phyloP scores from a whole-genome alignment of 139 green algal genomes.

The Limnomonas spitsbergensis region DNA sequence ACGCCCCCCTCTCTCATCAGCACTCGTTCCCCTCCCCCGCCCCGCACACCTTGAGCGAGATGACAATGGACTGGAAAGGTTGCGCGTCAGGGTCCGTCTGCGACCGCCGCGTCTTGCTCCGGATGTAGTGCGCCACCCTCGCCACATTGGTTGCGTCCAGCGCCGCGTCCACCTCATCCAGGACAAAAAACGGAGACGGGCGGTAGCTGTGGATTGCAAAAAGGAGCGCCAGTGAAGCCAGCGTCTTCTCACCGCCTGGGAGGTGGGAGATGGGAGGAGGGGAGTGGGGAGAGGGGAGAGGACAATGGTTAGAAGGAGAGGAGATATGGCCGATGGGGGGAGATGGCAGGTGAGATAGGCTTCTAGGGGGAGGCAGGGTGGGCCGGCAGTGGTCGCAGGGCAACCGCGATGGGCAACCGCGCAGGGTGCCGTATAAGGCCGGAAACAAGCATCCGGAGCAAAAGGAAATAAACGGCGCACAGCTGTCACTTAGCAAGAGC shows the following conservation, averaged over 20 bases:
- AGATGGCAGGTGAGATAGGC: too few relatives aligned
- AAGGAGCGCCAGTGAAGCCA: conserved; percentile 93
- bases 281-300: background rate
- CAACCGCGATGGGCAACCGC: too few relatives aligned
- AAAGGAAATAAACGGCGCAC: too few relatives aligned
- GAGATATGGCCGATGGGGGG: too few relatives aligned
- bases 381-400: too few relatives aligned
- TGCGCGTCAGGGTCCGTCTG: background rate
- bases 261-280: background rate
- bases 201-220: conserved; percentile 94
- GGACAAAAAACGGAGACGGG: conserved; percentile 94
- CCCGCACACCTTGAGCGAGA: conserved; percentile 85
- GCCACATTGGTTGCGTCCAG: conserved; percentile 94
- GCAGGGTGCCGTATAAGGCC: too few relatives aligned
- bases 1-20: too few relatives aligned
- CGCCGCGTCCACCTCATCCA: conserved; percentile 93
- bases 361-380: too few relatives aligned
- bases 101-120: conserved; percentile 54
- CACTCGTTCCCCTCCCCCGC: too few relatives aligned
- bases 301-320: too few relatives aligned
- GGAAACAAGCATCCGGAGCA: too few relatives aligned
- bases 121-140: conserved; percentile 89
- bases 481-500: too few relatives aligned
- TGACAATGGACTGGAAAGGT: conserved; percentile 75
- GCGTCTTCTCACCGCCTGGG: conserved; percentile 84